Base-by-base conservation (phyloP, 768 basidiomycete genomes). In the Leccinum subtestaceum region DNA sequence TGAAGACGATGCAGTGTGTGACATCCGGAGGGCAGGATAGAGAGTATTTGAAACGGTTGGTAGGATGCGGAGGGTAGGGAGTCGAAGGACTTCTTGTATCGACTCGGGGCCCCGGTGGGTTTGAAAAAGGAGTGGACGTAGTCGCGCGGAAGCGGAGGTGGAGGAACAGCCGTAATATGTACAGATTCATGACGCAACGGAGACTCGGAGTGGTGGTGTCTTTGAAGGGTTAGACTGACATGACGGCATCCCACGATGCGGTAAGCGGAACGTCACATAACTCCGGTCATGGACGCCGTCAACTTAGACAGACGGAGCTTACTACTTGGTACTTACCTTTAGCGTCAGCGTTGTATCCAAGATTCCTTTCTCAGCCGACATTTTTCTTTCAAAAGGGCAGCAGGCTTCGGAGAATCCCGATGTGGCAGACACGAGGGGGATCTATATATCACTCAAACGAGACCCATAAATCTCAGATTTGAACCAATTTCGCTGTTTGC, bases 81-180 rank as follows among this genome's bases (percentile, higher is more conserved):
- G 71, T 21, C 76, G 65, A 23, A 67, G 66, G 36, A 78, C 74
- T 25, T 74, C 70, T 52, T 76, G 74, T 36, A 79, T 61, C 21
- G 76, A 60, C 59, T 75, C 70, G 13, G 63, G 70, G 27, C 27
- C 27, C 1, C n/a, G 76, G 72, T 45, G 69, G 67, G 32, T 71
- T 60, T 52, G 75, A 61, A 31, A 75, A 60, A 58, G 72, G 65
- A 50, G 56, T 56, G 60, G 72, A 57, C 77, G 80, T 78, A 34
- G 67, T 65, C 58, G 47, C 57, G 55, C 25, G 56, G 45, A 36
- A 55, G 64, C 46, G 57, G 53, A 65, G 60, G 52, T 60, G 57
- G 59, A 57, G 59, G 43, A 34, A 61, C 34, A 57, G 52, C 53
- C 58, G 59, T 49, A 65, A 65, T 73, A 69, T 66, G 63, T 60